Percentiles rank a stretch among this genome's conserved stretches.
Conservation (phyloP, 257 asterid species). For the Thymus quinquecostatus region DNA sequence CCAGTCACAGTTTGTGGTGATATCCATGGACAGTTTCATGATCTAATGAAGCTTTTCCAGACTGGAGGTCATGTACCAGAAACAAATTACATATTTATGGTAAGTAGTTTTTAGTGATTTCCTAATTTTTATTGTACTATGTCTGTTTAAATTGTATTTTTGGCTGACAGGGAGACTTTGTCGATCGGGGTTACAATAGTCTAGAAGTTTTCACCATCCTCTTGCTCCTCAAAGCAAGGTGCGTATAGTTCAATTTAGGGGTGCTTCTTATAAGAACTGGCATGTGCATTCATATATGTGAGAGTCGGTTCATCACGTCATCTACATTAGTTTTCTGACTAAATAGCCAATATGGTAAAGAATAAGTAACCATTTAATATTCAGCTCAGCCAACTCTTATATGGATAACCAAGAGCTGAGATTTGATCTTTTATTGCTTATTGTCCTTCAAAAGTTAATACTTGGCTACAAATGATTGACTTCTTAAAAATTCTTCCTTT, state of each 20-base stretch:
- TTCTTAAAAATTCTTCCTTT: background rate
- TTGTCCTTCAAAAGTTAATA: background rate
- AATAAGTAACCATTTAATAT: conserved; percentile 1
- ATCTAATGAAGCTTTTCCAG: conserved; percentile 96
- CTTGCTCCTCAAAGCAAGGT: conserved; percentile 99
- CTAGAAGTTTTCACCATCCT: conserved; percentile 95
- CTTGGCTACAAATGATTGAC: conserved; percentile 4
- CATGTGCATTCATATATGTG: conserved; percentile 2
- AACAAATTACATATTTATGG: conserved; percentile 97
- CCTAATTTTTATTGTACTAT: conserved; percentile 2
- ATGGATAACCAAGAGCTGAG: conserved; percentile 21
- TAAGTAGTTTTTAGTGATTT: conserved; percentile 29
- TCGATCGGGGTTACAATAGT: conserved; percentile 98
- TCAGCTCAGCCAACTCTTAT: conserved; percentile 22
- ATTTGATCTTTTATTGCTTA: conserved; percentile 18
- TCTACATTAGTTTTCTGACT: background rate
- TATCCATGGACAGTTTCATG: conserved; percentile 98
- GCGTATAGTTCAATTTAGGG: conserved; percentile 25
- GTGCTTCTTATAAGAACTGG: background rate
- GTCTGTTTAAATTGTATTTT: conserved; percentile 24
- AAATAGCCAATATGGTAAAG: background rate
- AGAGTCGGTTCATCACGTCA: background rate
- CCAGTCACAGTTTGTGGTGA: conserved; percentile 99
- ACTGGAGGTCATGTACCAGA: conserved; percentile 99
- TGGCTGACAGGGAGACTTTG: conserved; percentile 88